These are phyloP conservation scores for Lentithecium fluviatile DNA, from an alignment of 495 filamentous ascomycete genomes.

Conservation along the genomic window DNA sequence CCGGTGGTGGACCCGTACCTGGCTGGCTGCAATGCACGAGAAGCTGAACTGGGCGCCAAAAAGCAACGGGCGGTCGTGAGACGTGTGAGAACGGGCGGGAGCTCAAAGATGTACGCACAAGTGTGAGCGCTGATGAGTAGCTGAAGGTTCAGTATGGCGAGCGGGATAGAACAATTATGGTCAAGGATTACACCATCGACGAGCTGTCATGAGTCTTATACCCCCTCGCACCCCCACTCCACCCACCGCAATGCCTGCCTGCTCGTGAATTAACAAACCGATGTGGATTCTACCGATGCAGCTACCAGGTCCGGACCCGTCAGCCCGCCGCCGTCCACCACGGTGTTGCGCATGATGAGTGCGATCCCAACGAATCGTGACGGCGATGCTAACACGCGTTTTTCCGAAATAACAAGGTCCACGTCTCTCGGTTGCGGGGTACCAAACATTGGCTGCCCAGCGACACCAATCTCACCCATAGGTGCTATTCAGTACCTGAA, in stretches of 20 bases:
- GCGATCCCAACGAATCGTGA: constrained; percentile 19
- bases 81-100: too few relatives aligned
- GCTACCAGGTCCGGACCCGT: neutral
- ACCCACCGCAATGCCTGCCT: constrained; percentile 3
- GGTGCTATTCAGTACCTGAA: constrained; percentile 13
- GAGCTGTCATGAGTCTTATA: constrained; percentile 3
- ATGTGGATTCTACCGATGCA: constrained; percentile 29
- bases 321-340: constrained; percentile 16
- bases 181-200: constrained; percentile 36
- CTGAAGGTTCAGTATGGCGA: constrained; percentile 22
- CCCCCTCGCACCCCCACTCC: constrained; percentile 16
- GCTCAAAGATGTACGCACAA: too few relatives aligned
- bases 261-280: constrained; percentile 2
- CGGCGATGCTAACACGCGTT: constrained; percentile 11
- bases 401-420: constrained; percentile 20
- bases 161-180: constrained; percentile 30
- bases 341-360: constrained; percentile 26
- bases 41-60: neutral
- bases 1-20: neutral
- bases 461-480: constrained; percentile 2
- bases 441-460: constrained; percentile 10
- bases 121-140: neutral
- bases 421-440: constrained; percentile 16
- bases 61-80: too few relatives aligned
- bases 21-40: neutral